Evolutionary conservation across 176 grass and related monocot genomes (phyloP), one percentile per base, ranked within the genome.

Genomic region (Tuctoria greenei): DNA sequence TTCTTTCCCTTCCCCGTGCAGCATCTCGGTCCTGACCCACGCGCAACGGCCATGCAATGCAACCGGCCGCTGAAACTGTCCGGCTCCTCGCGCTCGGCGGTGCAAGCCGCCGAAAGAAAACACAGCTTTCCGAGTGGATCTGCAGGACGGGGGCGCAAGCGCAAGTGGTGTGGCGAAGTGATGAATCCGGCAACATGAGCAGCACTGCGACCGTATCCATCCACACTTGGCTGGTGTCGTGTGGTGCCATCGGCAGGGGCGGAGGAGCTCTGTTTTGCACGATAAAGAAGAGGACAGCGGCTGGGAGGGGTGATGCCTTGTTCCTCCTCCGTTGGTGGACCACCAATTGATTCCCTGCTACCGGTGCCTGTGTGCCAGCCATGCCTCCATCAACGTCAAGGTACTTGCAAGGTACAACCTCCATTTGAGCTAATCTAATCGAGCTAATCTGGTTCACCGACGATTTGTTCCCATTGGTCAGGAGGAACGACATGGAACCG

Each of bases 291-390:
- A 81, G 37, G 59, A 28, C 26, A 41, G 35, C 10, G 28, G 31
- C n/a, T 41, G 37, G 23, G 28, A 49, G 34, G 16, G 61, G 66
- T 52, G 77, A 82, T 78, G 77, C 77, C 20, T 63, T 51, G 63
- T 75, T 70, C 76, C 25, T 26, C 41, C 58, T 35, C 74, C 59
- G 50, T 50, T 25, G 88, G 91, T 90, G 90, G 84, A 90, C 71
- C 69, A 66, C 50, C 68, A 49, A 36, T 2, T 85, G 73, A 63
- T 64, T 39, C 73, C 47, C 36, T 25, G 79, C 57, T 15, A 73
- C 38, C 41, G 72, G 63, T 67, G 83, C 26, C 66, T 17, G 28
- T 50, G 79, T 25, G 66, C 73, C 79, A 65, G 31, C 66, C 72
- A 62, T 68, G 12, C 77, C 54, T 7, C 78, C 79, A 57, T 75